Evolutionary conservation across 768 basidiomycete species (phyloP).

Genomic region (Dioszegia aurantiaca): DNA sequence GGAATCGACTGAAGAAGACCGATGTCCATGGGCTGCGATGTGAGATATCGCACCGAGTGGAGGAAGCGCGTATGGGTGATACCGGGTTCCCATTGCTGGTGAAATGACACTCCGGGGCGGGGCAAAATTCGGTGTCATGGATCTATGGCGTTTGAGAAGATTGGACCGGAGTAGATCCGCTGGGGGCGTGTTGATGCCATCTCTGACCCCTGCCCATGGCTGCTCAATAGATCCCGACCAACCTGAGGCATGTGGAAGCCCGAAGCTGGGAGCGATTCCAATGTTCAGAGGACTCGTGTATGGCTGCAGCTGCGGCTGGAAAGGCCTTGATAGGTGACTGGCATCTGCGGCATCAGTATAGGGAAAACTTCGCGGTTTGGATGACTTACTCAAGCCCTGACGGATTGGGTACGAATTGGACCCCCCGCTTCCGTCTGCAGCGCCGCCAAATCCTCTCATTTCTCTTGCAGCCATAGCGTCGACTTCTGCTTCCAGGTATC

Average conservation of each 20-base stretch:
- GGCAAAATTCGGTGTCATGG: slow-evolving; percentile 2
- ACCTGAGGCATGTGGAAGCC: neutral
- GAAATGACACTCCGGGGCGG: neutral
- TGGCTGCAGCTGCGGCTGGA: neutral
- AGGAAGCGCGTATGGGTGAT: slow-evolving; percentile 5
- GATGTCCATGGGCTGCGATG: neutral
- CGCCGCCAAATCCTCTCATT: neutral
- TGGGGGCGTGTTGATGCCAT: neutral
- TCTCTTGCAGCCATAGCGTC: slow-evolving; percentile 40
- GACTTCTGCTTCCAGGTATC: slow-evolving; percentile 34
- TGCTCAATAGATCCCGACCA: neutral
- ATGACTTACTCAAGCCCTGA: neutral
- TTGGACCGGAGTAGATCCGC: neutral
- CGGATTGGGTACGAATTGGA: neutral
- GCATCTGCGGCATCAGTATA: neutral
- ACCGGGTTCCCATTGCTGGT: neutral
- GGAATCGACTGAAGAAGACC: slow-evolving; percentile 10
- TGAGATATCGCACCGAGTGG: neutral
- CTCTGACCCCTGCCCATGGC: neutral
- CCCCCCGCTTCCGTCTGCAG: neutral
- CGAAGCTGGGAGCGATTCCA: neutral
- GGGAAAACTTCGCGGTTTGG: neutral
- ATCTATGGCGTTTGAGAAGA: slow-evolving; percentile 7
- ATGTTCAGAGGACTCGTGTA: neutral
- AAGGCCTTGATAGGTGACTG: neutral